phyloP scores from a whole-genome alignment of 257 asterid genomes.

The Solanum chiquidenum region DNA sequence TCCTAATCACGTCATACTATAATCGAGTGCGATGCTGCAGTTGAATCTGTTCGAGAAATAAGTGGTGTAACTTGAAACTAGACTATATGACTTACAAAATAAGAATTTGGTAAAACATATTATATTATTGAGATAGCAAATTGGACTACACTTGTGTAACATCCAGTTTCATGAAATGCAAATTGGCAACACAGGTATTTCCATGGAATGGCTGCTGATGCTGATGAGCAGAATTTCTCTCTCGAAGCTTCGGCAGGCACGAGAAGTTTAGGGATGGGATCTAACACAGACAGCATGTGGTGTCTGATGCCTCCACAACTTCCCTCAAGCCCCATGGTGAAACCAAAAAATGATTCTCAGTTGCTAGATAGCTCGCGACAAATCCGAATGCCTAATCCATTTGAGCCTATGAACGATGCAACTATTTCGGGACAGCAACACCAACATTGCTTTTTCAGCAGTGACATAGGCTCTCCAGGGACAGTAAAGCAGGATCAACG shows the following conservation, averaged over 20 bases:
- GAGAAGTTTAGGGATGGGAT: conserved; percentile 49
- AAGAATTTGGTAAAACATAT: neutral
- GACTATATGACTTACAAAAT: neutral
- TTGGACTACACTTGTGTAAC: neutral
- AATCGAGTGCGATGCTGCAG: neutral
- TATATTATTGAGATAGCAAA: neutral
- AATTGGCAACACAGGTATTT: conserved; percentile 38
- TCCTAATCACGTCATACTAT: neutral
- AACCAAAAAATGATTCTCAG: conserved; percentile 40
- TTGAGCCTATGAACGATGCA: conserved; percentile 31
- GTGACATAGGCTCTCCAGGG: conserved; percentile 37
- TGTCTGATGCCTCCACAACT: conserved; percentile 54
- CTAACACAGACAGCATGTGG: conserved; percentile 46
- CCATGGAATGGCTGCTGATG: conserved; percentile 38
- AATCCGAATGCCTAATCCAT: conserved; percentile 26
- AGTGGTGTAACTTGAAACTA: neutral
- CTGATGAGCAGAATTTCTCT: conserved; percentile 44
- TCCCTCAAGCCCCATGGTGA: conserved; percentile 32
- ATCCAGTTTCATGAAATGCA: neutral
- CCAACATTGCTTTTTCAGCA: conserved; percentile 58
- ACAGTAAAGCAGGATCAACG: conserved; percentile 51
- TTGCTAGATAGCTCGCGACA: conserved; percentile 29
- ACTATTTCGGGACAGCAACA: conserved; percentile 46
- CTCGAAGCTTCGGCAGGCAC: conserved; percentile 40
- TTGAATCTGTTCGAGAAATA: neutral